These are phyloP conservation scores for Rhizophora mangle DNA, from an alignment of 345 rosid species.

Conservation along the genomic window DNA sequence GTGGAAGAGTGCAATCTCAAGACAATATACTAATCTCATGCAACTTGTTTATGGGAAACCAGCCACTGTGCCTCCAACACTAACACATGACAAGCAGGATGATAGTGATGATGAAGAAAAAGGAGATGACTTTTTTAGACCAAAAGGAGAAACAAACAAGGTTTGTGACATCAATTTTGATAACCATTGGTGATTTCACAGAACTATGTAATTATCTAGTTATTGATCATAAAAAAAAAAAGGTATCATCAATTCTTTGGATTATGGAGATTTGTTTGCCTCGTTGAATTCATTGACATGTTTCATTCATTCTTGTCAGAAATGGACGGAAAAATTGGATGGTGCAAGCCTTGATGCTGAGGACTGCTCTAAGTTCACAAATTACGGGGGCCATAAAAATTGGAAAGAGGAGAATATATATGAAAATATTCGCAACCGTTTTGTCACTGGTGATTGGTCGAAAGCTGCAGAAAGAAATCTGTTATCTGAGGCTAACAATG, in stretches of 20 bases:
- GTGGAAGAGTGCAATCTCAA: constrained; percentile 64
- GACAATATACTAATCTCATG: constrained; percentile 57
- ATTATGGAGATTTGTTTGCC: not conserved
- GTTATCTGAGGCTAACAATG: constrained; percentile 27
- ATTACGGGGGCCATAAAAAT: constrained; percentile 42
- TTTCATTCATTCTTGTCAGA: constrained; percentile 38
- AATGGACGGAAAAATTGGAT: constrained; percentile 40
- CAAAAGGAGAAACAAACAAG: constrained; percentile 70
- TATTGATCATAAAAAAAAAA: too few species aligned
- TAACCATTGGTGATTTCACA: not conserved
- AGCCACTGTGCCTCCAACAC: constrained; percentile 35
- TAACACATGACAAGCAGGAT: constrained; percentile 37
- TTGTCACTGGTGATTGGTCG: constrained; percentile 89
- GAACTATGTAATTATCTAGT: too few species aligned
- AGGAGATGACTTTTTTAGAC: constrained; percentile 76
- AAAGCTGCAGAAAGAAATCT: constrained; percentile 64
- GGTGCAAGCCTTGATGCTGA: constrained; percentile 42
- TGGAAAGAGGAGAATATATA: constrained; percentile 65
- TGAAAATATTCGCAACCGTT: constrained; percentile 77
- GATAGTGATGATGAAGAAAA: constrained; percentile 52
- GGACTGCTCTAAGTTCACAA: constrained; percentile 72
- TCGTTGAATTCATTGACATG: not conserved
- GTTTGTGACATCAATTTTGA: constrained; percentile 29
- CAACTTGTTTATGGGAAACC: constrained; percentile 77
- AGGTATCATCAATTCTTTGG: too few species aligned